phyloP scores from a whole-genome alignment of 2,329 filamentous ascomycete genomes.

The Basipetospora chlamydospora region DNA sequence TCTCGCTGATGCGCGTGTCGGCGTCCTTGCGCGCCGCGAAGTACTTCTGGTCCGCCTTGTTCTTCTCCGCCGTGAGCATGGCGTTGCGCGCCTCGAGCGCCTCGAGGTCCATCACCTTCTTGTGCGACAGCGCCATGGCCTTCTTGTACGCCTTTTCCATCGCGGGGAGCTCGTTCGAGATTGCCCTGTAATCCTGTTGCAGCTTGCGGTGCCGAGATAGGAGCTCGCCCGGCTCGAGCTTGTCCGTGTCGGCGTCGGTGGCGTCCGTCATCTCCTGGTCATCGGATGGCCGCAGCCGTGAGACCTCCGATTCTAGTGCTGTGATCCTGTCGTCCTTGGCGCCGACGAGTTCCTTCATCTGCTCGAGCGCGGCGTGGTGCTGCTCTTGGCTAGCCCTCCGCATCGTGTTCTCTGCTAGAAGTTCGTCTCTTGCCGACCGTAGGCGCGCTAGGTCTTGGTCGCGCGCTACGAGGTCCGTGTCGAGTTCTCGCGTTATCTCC shows the following conservation, averaged over 20 bases:
- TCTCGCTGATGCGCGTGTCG: constrained; percentile 69
- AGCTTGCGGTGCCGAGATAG: constrained; percentile 59
- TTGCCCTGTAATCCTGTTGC: constrained; percentile 65
- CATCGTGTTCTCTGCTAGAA: constrained; percentile 66
- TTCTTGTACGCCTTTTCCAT: constrained; percentile 88
- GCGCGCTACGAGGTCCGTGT: constrained; percentile 64
- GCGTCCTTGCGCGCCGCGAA: constrained; percentile 92
- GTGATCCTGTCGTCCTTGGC: constrained; percentile 69
- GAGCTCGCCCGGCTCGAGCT: constrained; percentile 55
- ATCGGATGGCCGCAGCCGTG: constrained; percentile 45
- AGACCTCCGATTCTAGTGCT: constrained; percentile 69
- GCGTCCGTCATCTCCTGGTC: constrained; percentile 30
- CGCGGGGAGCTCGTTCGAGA: constrained; percentile 75
- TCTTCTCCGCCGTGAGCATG: constrained; percentile 71
- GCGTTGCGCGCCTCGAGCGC: constrained; percentile 65
- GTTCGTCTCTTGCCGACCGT: constrained; percentile 69
- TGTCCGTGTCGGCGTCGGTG: constrained; percentile 32
- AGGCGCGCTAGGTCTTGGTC: constrained; percentile 81
- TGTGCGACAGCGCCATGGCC: constrained; percentile 68
- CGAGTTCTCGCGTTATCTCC: constrained; percentile 57
- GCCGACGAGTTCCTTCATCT: constrained; percentile 65
- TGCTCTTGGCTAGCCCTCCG: constrained; percentile 69
- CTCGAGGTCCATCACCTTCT: constrained; percentile 68
- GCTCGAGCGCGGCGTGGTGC: constrained; percentile 51
- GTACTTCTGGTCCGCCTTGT: constrained; percentile 95